Conservation (phyloP, 2,329 filamentous ascomycete species). For the Trichothecium sympodiale region DNA sequence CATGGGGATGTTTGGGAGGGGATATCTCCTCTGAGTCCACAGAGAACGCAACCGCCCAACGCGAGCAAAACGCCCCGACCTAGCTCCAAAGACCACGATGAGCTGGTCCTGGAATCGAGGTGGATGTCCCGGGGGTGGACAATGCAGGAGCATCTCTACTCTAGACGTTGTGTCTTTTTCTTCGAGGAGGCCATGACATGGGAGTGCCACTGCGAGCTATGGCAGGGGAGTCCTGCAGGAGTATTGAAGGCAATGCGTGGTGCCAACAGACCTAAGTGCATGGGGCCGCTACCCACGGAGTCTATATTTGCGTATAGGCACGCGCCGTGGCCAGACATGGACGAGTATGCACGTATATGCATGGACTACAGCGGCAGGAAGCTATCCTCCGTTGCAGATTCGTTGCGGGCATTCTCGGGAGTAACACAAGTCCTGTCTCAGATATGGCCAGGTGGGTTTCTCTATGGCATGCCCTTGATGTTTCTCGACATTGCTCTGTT, state of each 20-base stretch:
- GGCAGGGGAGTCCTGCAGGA: slow-evolving; percentile 22
- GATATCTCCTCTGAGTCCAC: slow-evolving; percentile 23
- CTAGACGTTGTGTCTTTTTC: slow-evolving; percentile 29
- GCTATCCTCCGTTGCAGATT: slow-evolving; percentile 29
- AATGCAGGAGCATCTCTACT: slow-evolving; percentile 30
- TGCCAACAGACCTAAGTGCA: not conserved
- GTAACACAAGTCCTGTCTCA: slow-evolving; percentile 30
- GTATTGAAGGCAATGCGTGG: slow-evolving; percentile 20
- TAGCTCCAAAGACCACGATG: slow-evolving; percentile 20
- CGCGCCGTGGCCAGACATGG: slow-evolving; percentile 31
- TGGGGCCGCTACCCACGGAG: slow-evolving; percentile 7
- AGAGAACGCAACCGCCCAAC: slow-evolving; percentile 14
- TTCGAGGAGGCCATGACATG: slow-evolving; percentile 31
- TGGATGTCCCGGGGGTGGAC: slow-evolving; percentile 33
- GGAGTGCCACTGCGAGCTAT: slow-evolving; percentile 34
- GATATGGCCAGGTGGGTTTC: slow-evolving; percentile 29
- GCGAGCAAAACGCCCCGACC: slow-evolving; percentile 6
- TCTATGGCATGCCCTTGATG: slow-evolving; percentile 34
- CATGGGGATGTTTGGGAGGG: slow-evolving; percentile 27
- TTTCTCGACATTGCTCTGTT: slow-evolving; percentile 33
- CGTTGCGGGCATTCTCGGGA: slow-evolving; percentile 28
- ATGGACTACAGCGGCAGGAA: slow-evolving; percentile 30
- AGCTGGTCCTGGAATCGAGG: slow-evolving; percentile 24
- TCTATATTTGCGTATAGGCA: slow-evolving; percentile 27
- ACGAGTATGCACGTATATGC: slow-evolving; percentile 31